A percentile compares a stretch with the other conserved stretches of the same genome.
Evolutionary conservation across 345 rosid genomes (phyloP).

Genomic region (Jatropha curcas): DNA sequence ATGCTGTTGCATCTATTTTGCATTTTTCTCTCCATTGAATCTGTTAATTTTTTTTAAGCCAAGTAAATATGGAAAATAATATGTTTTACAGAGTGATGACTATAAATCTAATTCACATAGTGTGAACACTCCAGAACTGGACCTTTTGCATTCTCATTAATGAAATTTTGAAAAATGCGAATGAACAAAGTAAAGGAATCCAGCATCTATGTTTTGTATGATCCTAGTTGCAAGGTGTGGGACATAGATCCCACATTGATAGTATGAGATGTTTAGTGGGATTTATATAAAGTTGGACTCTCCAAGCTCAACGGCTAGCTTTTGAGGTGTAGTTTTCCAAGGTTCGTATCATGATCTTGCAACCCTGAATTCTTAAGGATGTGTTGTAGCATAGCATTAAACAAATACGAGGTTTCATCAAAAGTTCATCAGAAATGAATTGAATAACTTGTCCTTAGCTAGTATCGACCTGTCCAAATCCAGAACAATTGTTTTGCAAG

Average conservation of each 20-base stretch:
- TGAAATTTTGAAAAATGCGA: neutral
- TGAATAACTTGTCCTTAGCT: neutral
- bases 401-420: neutral
- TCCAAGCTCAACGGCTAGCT: too few relatives aligned
- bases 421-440: neutral
- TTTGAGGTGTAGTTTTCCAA: too few relatives aligned
- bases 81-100: neutral
- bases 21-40: constrained; percentile 2
- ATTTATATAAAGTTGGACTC: too few relatives aligned
- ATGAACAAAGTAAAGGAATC: neutral
- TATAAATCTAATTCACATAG: neutral
- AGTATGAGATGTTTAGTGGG: too few relatives aligned
- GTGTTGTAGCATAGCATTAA: neutral
- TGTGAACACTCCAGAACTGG: neutral
- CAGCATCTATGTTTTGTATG: neutral
- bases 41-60: neutral
- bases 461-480: neutral
- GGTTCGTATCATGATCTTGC: too few relatives aligned
- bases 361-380: neutral
- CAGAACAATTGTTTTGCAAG: neutral
- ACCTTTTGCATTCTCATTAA: neutral
- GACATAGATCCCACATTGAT: too few relatives aligned
- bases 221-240: too few relatives aligned
- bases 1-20: neutral
- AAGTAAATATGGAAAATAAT: neutral